Conservation (phyloP, 495 filamentous ascomycete genomes). For the Penicillium maclennaniae region DNA sequence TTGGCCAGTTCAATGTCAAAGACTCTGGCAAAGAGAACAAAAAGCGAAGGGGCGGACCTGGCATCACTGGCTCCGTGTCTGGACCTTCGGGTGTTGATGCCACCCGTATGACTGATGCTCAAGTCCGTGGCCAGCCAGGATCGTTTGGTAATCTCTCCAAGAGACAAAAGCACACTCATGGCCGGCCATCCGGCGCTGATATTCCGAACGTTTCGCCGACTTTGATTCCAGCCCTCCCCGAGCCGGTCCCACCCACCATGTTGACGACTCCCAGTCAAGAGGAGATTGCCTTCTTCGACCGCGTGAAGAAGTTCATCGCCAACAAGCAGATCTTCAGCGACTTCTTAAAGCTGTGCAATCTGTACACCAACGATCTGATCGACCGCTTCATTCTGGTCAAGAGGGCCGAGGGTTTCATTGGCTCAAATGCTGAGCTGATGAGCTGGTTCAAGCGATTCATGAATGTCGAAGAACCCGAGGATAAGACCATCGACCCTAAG, state of each 20-base stretch:
- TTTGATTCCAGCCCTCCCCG: constrained; percentile 79
- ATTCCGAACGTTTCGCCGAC: constrained; percentile 76
- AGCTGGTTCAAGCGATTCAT: constrained; percentile 81
- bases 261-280: constrained; percentile 61
- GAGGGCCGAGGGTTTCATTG: constrained; percentile 81
- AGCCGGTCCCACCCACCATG: constrained; percentile 70
- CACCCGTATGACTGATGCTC: constrained; percentile 35
- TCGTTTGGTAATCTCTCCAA: constrained; percentile 50
- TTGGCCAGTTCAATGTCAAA: constrained; percentile 85
- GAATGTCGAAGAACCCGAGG: constrained; percentile 59
- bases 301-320: constrained; percentile 90
- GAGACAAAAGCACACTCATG: constrained; percentile 59
- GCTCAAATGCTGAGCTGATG: constrained; percentile 80
- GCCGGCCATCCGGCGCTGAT: constrained; percentile 61
- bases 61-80: constrained; percentile 28
- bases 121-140: constrained; percentile 27
- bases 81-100: constrained; percentile 33
- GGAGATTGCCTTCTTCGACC: constrained; percentile 89
- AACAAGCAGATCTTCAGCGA: constrained; percentile 91
- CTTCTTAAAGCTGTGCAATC: constrained; percentile 91
- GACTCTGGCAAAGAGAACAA: constrained; percentile 71
- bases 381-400: constrained; percentile 74
- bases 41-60: constrained; percentile 60
- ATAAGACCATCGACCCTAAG: constrained; percentile 74
- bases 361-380: constrained; percentile 88